A percentile compares a stretch with the other conserved stretches of the same genome.
Conservation (phyloP, 2,329 filamentous ascomycete species). For the Teratosphaeria zuluensis region DNA sequence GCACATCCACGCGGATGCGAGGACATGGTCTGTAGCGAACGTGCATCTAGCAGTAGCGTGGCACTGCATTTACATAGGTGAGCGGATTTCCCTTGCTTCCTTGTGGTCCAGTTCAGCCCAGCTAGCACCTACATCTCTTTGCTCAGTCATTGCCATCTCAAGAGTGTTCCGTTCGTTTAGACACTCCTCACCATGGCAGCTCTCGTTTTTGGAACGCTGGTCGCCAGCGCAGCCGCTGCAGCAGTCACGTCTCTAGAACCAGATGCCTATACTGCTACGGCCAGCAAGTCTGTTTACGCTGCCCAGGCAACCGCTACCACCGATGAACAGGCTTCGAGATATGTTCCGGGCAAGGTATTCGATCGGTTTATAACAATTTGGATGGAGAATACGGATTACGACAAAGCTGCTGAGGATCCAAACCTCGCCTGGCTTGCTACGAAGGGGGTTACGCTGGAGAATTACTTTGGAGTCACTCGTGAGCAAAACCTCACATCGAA, state of each 20-base stretch:
- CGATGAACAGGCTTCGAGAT: conserved; percentile 48
- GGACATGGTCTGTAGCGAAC: background rate
- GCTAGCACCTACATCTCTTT: background rate
- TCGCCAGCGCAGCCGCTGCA: conserved; percentile 20
- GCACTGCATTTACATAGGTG: background rate
- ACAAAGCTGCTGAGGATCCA: conserved; percentile 53
- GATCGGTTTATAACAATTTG: conserved; percentile 64
- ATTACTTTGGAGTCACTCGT: conserved; percentile 42
- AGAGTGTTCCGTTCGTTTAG: background rate
- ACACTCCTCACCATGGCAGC: conserved; percentile 3
- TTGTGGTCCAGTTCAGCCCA: background rate
- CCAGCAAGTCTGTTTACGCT: conserved; percentile 41
- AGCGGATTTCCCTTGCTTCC: background rate
- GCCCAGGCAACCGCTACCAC: conserved; percentile 53
- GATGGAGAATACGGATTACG: conserved; percentile 67
- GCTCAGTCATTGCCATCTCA: background rate
- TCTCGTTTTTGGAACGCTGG: conserved; percentile 16
- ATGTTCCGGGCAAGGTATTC: conserved; percentile 60
- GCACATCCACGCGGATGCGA: background rate
- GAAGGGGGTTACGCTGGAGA: conserved; percentile 52
- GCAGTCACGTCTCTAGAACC: conserved; percentile 16
- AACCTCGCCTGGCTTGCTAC: conserved; percentile 49
- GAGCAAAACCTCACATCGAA: too few species aligned
- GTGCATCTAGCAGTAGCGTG: background rate
- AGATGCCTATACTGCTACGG: conserved; percentile 41